Conservation (phyloP, 768 basidiomycete genomes). For the Amanita inopinata region DNA sequence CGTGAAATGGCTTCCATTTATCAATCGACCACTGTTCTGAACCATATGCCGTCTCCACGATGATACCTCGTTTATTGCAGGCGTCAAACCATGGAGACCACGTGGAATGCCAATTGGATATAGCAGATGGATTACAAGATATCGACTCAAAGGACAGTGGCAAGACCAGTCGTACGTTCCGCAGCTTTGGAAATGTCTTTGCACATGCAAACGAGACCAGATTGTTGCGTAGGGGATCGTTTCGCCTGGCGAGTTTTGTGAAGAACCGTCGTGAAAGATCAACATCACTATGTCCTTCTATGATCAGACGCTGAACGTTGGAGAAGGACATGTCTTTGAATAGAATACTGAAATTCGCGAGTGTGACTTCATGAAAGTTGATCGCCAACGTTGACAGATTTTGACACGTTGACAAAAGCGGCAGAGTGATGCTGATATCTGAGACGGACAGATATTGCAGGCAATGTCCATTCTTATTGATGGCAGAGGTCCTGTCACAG, state of each 20-base stretch:
- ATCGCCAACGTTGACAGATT: constrained; percentile 12
- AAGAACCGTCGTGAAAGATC: constrained; percentile 6
- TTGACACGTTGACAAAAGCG: constrained; percentile 9
- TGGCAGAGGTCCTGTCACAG: constrained; percentile 4
- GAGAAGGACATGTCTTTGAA: constrained; percentile 2
- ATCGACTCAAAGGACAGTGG: constrained; percentile 4
- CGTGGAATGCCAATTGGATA: background rate
- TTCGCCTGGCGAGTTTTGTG: background rate
- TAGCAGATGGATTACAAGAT: background rate
- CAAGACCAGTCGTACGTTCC: constrained; percentile 1
- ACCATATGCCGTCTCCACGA: constrained; percentile 3
- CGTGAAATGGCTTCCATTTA: constrained; percentile 4
- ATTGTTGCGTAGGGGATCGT: background rate
- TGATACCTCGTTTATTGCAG: constrained; percentile 4
- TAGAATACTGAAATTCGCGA: background rate
- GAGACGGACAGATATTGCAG: constrained; percentile 12
- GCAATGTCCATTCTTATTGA: background rate
- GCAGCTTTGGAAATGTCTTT: constrained; percentile 4
- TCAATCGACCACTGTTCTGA: constrained; percentile 4
- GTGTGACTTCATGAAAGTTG: constrained; percentile 8
- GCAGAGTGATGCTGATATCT: background rate
- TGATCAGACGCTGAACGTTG: constrained; percentile 2
- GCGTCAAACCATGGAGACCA: constrained; percentile 5
- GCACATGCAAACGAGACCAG: constrained; percentile 2
- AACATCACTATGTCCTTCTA: constrained; percentile 6